Base-by-base conservation (phyloP, 495 filamentous ascomycete species). In the Hypoxylon subgilvum region DNA sequence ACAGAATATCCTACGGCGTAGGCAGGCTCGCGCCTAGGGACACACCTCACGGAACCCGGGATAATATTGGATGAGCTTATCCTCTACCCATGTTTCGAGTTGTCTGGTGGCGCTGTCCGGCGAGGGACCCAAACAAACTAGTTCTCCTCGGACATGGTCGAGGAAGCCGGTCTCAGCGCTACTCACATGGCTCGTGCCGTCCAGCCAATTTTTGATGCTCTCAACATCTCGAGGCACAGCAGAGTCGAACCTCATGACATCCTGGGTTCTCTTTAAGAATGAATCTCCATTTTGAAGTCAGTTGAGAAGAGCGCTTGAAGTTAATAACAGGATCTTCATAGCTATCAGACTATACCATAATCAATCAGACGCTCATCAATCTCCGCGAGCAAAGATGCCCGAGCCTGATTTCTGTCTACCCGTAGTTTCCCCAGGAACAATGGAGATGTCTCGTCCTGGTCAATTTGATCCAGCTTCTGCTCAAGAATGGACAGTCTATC, bases 401-500 rank as follows among this genome's bases (percentile, higher is more conserved):
- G 51, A 6, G 66, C 54, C 6, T 4, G 7, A 42, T 76, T 74
- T 9, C 6, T 36, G 53, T 76, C 73, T 6, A 19, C 25, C 2
- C 72, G 67, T 31, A 59, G 57, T 12, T 35, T 68, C 12, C 69
- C 72, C 13, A 74, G 66, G 49, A 69, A 73, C 2, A 74, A 32
- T 0, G 36, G 56, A 12, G 49, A 43, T 4, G 21, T 31, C 40
- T 75, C 71, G 10, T 65, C 46, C n/a, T 47, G 35, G 51, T 76
- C 74, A 12, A 71, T 57, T 19, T 65, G 14, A 4, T 75, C 65
- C 1, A 75, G 59, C 25, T 54, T 17, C 50, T 65, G 8, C 40
- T 76, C 74, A 0, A 75, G 70, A 7, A 63, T 3, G 2, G 63
- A 66, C 2, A 75, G 17, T 27, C 55, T 44, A 39, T 75, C 72